A percentile compares a stretch with the other conserved stretches of the same genome.
phyloP scores from a whole-genome alignment of 139 green algal genomes.

The Dunaliella sp. region DNA sequence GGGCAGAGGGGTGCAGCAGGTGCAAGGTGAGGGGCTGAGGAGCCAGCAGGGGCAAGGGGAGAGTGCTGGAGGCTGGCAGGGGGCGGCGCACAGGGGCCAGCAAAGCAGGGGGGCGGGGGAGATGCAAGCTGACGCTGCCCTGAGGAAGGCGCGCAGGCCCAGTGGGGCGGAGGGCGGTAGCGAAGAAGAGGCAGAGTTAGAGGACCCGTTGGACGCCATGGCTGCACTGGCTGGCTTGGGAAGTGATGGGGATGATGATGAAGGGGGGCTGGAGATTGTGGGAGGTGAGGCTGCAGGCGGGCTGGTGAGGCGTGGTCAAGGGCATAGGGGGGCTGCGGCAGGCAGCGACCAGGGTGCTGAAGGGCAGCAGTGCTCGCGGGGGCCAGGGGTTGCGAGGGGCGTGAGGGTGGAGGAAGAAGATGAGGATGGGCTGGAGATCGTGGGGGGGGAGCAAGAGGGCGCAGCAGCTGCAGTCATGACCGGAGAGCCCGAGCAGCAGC shows the following conservation, averaged over 20 bases:
- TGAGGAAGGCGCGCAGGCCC: background rate
- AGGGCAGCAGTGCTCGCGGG: no score
- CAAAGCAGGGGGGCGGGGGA: background rate
- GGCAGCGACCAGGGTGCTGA: background rate
- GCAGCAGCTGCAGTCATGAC: no score
- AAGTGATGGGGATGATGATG: background rate
- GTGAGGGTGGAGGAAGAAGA: background rate
- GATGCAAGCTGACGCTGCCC: background rate
- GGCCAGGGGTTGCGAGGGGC: no score
- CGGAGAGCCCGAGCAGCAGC: background rate
- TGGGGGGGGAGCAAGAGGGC: background rate
- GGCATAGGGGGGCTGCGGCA: background rate
- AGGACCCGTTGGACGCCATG: background rate
- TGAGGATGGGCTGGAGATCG: constrained; percentile 8
- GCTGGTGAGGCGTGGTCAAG: background rate
- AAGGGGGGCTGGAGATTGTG: background rate
- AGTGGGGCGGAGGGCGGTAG: background rate
- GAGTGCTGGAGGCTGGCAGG: no score
- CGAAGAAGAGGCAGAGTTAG: background rate
- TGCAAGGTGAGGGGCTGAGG: background rate
- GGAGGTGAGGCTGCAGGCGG: no score
- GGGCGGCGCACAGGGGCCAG: background rate
- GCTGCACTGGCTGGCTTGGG: background rate
- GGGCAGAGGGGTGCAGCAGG: background rate
- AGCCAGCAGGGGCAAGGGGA: background rate